Conservation (phyloP, 2,329 filamentous ascomycete genomes). For the Aspergillus transmontanensis region DNA sequence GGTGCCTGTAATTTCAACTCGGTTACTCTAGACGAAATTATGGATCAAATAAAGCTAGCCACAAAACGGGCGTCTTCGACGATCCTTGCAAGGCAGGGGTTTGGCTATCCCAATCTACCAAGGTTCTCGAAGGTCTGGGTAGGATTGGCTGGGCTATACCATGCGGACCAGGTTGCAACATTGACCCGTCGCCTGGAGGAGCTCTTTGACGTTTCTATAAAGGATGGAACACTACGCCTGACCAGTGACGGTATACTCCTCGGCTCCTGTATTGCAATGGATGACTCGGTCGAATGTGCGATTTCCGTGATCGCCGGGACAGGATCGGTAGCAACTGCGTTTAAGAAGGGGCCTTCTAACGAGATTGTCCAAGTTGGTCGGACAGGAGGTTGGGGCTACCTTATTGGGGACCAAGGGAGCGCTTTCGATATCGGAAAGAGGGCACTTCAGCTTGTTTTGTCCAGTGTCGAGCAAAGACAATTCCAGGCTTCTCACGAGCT, state of each 20-base stretch:
- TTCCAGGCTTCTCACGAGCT: constrained; percentile 15
- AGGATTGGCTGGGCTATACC: constrained; percentile 45
- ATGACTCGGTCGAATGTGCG: constrained; percentile 20
- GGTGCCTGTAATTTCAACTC: constrained; percentile 43
- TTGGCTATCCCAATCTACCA: not conserved
- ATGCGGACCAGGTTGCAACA: constrained; percentile 30
- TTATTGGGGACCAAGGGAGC: constrained; percentile 49
- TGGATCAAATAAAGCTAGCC: constrained; percentile 7
- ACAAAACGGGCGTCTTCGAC: not conserved
- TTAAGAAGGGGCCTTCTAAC: constrained; percentile 19
- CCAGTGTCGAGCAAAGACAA: constrained; percentile 29
- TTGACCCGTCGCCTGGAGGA: constrained; percentile 31
- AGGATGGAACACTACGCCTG: constrained; percentile 28
- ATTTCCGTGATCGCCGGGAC: constrained; percentile 49
- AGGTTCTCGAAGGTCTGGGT: constrained; percentile 35
- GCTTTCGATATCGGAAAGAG: constrained; percentile 45
- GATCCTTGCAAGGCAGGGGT: not conserved
- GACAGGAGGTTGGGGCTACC: constrained; percentile 48
- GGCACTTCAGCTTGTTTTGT: constrained; percentile 38
- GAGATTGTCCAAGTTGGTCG: constrained; percentile 34
- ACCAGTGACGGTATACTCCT: constrained; percentile 48
- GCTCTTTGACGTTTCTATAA: constrained; percentile 28
- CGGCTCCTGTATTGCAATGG: constrained; percentile 25
- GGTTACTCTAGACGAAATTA: constrained; percentile 8
- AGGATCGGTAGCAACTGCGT: constrained; percentile 48